Percentiles rank a stretch among this genome's conserved stretches.
Conservation (phyloP, 1,284 basidiomycete genomes). For the Mixia osmundae region DNA sequence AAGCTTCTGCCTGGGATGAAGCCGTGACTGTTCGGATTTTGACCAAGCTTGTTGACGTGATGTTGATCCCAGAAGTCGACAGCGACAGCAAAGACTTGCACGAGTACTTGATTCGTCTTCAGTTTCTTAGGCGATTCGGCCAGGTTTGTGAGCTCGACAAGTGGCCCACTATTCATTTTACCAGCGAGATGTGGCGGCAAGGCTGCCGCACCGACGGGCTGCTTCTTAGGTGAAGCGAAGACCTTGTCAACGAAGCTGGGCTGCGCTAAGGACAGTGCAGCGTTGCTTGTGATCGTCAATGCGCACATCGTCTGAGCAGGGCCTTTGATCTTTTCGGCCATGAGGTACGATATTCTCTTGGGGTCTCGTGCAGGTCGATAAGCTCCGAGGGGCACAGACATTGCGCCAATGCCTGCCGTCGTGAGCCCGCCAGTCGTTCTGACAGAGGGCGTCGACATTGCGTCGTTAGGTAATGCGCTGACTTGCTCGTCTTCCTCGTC, state of each 20-base stretch:
- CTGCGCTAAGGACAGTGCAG: constrained; percentile 3
- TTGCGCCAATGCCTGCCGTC: too few relatives aligned
- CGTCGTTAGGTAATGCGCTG: too few relatives aligned
- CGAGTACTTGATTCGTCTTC: constrained; percentile 21
- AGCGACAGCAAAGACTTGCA: constrained; percentile 23
- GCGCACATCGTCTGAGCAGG: constrained; percentile 11
- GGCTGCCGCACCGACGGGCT: constrained; percentile 2
- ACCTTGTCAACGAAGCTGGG: constrained; percentile 4
- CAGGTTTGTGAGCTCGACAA: constrained; percentile 5
- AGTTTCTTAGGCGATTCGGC: constrained; percentile 21
- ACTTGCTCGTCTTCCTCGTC: too few relatives aligned
- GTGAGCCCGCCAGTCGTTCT: too few relatives aligned
- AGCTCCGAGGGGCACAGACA: too few relatives aligned
- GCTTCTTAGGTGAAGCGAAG: constrained; percentile 1
- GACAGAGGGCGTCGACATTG: too few relatives aligned
- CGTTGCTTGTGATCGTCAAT: constrained; percentile 5
- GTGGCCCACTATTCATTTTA: background rate
- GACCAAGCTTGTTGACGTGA: constrained; percentile 14
- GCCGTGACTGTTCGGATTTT: constrained; percentile 15
- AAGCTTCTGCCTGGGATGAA: constrained; percentile 25
- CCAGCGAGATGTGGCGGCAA: constrained; percentile 4
- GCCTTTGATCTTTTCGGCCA: too few relatives aligned
- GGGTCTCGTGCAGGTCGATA: too few relatives aligned
- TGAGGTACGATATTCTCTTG: too few relatives aligned
- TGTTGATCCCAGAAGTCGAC: constrained; percentile 23